A percentile compares a stretch with the other conserved stretches of the same genome.
phyloP scores from a whole-genome alignment of 495 filamentous ascomycete species.

The Thozetella sp. region DNA sequence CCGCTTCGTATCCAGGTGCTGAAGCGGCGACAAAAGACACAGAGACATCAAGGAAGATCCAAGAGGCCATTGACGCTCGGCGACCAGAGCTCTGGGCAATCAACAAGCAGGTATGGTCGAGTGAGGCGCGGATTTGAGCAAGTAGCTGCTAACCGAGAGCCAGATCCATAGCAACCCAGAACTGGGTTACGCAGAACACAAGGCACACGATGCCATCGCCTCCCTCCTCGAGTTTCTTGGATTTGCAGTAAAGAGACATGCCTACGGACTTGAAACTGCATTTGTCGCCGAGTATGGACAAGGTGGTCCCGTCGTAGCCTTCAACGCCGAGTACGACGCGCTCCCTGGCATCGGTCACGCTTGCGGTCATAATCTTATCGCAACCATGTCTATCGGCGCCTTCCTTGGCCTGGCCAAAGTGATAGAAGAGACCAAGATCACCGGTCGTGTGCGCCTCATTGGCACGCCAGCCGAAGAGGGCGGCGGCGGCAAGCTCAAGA shows the following conservation, averaged over 20 bases:
- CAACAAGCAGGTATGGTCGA: neutral
- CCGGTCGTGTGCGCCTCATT: constrained; percentile 53
- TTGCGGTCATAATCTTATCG: constrained; percentile 62
- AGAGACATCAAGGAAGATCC: too few species aligned
- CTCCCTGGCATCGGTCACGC: constrained; percentile 33
- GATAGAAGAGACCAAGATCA: constrained; percentile 39
- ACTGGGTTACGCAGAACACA: constrained; percentile 41
- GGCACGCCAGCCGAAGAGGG: constrained; percentile 67
- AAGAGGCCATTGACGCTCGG: neutral
- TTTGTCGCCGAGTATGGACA: constrained; percentile 41
- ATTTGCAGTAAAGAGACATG: constrained; percentile 35
- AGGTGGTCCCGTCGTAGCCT: constrained; percentile 42
- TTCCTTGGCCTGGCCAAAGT: constrained; percentile 50
- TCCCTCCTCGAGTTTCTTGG: constrained; percentile 23
- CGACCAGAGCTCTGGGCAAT: neutral
- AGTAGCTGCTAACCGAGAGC: neutral
- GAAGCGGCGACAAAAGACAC: too few species aligned
- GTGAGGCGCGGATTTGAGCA: neutral
- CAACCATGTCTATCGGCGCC: constrained; percentile 52
- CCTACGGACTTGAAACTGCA: constrained; percentile 46
- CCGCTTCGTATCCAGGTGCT: too few species aligned
- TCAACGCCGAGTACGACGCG: constrained; percentile 48
- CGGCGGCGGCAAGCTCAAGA: constrained; percentile 32
- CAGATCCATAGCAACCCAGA: constrained; percentile 46
- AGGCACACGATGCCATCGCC: constrained; percentile 47